Conservation (phyloP, 495 filamentous ascomycete species). For the Tuber microsphaerosporum region DNA sequence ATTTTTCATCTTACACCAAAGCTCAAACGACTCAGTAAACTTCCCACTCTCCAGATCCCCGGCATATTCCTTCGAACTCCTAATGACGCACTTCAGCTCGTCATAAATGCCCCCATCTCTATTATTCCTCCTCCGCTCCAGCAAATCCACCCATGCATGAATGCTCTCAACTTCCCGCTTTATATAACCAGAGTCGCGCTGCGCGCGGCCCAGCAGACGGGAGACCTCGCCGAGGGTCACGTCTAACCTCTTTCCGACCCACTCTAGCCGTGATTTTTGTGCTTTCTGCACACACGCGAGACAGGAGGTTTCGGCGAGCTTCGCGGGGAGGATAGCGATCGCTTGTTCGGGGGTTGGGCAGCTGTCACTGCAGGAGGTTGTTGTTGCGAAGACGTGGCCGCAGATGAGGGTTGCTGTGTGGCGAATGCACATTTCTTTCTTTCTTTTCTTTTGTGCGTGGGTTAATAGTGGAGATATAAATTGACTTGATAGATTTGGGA, state of each 20-base stretch:
- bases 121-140: background rate
- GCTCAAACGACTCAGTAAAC: background rate
- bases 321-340: constrained; percentile 3
- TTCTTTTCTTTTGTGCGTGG: background rate
- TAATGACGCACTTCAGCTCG: background rate
- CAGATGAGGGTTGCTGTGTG: background rate
- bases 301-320: background rate
- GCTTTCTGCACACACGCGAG: background rate
- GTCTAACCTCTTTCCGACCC: background rate
- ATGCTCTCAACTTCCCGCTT: background rate
- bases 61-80: background rate
- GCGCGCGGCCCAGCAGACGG: background rate
- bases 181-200: background rate
- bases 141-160: background rate
- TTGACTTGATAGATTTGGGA: background rate
- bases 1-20: background rate
- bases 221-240: background rate
- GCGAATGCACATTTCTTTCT: background rate
- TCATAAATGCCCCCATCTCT: background rate
- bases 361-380: background rate
- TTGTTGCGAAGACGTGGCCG: background rate
- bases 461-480: background rate
- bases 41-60: background rate
- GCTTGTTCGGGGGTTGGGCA: background rate
- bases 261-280: background rate